These are phyloP conservation scores for Cystofilobasidium ferigula DNA, from an alignment of 768 basidiomycete species.

Conservation along the genomic window DNA sequence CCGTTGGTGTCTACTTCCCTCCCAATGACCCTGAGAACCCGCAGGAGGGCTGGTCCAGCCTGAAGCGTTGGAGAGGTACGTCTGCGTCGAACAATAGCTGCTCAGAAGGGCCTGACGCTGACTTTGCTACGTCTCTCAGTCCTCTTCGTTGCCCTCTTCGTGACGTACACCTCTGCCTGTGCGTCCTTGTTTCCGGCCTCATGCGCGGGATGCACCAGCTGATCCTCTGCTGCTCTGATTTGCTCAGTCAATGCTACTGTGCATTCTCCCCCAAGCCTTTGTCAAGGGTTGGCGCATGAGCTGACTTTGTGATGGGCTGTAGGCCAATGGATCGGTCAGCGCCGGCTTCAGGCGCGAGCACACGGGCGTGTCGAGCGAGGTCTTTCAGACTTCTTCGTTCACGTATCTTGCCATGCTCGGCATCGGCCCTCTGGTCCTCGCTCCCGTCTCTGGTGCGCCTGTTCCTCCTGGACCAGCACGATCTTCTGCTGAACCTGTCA, in stretches of 20 bases:
- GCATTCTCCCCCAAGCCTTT: background rate
- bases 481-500: background rate
- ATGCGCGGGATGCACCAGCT: background rate
- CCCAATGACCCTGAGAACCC: slow-evolving; percentile 29
- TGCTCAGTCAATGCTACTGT: slow-evolving; percentile 25
- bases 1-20: slow-evolving; percentile 26
- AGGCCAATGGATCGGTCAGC: slow-evolving; percentile 28
- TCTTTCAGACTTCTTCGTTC: slow-evolving; percentile 26
- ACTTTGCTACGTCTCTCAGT: slow-evolving; percentile 9
- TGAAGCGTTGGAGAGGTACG: slow-evolving; percentile 29
- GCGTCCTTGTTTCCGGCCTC: background rate
- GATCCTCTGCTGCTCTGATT: background rate
- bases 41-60: slow-evolving; percentile 22
- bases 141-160: slow-evolving; percentile 26
- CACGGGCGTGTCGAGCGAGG: slow-evolving; percentile 10
- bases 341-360: slow-evolving; percentile 25
- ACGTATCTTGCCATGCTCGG: slow-evolving; percentile 28
- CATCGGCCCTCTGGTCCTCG: slow-evolving; percentile 26
- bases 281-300: background rate
- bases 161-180: slow-evolving; percentile 29
- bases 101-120: no score
- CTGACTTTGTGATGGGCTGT: background rate
- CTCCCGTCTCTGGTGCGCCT: slow-evolving; percentile 22
- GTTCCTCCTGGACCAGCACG: background rate
- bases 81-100: no score